Evolutionary conservation across 2,329 filamentous ascomycete genomes (phyloP).

Genomic region (Colletotrichum sp.): DNA sequence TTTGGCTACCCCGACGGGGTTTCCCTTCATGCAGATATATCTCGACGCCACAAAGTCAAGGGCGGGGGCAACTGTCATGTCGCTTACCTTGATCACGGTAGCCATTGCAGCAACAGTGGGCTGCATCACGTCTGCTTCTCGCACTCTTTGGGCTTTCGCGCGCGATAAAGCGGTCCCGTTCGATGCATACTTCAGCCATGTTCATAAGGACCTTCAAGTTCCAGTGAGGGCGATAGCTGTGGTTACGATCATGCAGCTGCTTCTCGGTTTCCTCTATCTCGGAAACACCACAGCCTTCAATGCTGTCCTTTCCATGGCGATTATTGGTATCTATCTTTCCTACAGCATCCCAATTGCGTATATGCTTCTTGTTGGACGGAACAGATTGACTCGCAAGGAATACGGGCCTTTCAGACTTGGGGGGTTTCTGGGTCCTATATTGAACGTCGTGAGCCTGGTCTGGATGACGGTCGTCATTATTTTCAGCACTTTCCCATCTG

Average conservation of each 20-base stretch:
- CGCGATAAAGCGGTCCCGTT: constrained; percentile 41
- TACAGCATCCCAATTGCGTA: constrained; percentile 42
- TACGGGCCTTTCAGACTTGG: constrained; percentile 35
- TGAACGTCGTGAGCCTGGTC: constrained; percentile 44
- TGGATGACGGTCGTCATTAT: constrained; percentile 50
- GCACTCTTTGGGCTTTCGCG: constrained; percentile 44
- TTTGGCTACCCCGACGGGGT: constrained; percentile 43
- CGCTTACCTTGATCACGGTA: constrained; percentile 28
- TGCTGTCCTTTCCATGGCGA: constrained; percentile 43
- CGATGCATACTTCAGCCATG: constrained; percentile 37
- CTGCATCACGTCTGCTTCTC: constrained; percentile 37
- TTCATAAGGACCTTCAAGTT: constrained; percentile 35
- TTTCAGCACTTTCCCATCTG: constrained; percentile 49
- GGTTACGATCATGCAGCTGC: constrained; percentile 27
- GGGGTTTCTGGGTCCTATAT: constrained; percentile 29
- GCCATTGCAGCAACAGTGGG: constrained; percentile 34
- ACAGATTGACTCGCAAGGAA: constrained; percentile 15
- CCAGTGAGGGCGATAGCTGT: constrained; percentile 33
- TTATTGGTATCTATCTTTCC: constrained; percentile 48
- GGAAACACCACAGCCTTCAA: constrained; percentile 46
- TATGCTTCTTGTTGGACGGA: constrained; percentile 42
- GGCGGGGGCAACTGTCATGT: constrained; percentile 30
- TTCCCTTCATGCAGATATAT: constrained; percentile 48
- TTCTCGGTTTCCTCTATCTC: constrained; percentile 42
- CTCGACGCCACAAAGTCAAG: constrained; percentile 30